A percentile compares a stretch with the other conserved stretches of the same genome.
Conservation (phyloP, 2,329 filamentous ascomycete species). For the Hymenoscyphus albidus region DNA sequence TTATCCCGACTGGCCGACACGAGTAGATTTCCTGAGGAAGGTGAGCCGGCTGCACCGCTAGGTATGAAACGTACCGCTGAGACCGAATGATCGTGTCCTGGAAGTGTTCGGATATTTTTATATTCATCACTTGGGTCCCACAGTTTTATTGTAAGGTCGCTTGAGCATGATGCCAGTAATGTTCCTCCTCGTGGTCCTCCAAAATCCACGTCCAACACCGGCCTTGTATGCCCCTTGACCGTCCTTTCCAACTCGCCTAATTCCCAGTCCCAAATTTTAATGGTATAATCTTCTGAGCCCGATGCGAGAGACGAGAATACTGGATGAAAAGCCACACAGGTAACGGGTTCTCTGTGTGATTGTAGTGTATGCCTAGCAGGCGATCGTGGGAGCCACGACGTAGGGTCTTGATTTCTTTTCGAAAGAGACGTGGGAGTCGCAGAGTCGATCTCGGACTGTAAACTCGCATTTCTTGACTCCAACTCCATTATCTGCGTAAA, state of each 20-base stretch:
- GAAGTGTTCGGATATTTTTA: slow-evolving; percentile 88
- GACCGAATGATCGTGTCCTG: slow-evolving; percentile 89
- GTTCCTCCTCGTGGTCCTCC: slow-evolving; percentile 78
- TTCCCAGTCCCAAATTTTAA: slow-evolving; percentile 98
- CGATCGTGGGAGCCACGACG: slow-evolving; percentile 79
- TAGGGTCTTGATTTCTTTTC: slow-evolving; percentile 76
- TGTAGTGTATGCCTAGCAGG: slow-evolving; percentile 79
- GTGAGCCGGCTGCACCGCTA: slow-evolving; percentile 72
- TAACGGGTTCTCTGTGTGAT: slow-evolving; percentile 77
- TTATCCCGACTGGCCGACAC: slow-evolving; percentile 84
- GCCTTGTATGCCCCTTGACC: slow-evolving; percentile 86
- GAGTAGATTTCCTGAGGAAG: slow-evolving; percentile 77
- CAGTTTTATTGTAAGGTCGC: slow-evolving; percentile 87
- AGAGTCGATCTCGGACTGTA: slow-evolving; percentile 82
- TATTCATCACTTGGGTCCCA: slow-evolving; percentile 93
- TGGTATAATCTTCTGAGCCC: slow-evolving; percentile 86
- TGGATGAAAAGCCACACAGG: slow-evolving; percentile 87
- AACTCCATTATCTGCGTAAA: slow-evolving; percentile 79
- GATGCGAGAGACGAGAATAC: slow-evolving; percentile 87
- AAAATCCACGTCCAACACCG: slow-evolving; percentile 85
- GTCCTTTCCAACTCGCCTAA: slow-evolving; percentile 85
- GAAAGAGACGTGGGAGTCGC: slow-evolving; percentile 73
- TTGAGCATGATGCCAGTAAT: slow-evolving; percentile 65
- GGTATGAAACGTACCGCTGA: slow-evolving; percentile 86
- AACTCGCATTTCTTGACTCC: slow-evolving; percentile 65